Evolutionary conservation across 2,329 filamentous ascomycete species (phyloP), one percentile per base, ranked within the genome.

Genomic region (Neodidymelliopsis sp.): DNA sequence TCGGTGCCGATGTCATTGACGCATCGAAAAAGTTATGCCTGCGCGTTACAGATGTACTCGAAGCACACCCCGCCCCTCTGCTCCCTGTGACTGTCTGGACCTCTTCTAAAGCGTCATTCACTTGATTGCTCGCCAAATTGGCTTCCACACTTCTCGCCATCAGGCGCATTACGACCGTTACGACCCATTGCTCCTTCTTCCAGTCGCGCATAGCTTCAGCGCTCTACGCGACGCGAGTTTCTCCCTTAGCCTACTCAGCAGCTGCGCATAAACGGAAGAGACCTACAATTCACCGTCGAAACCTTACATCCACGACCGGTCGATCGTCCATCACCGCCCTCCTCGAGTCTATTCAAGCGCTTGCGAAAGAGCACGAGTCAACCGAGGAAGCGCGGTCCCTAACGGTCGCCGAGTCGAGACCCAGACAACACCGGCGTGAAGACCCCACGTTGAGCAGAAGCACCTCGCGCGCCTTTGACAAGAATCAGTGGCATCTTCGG

Each of bases 161-260:
- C 13, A 28, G 61, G 62, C 67, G 64, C 49, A 51, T 63, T 30
- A 66, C 65, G 62, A 67, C 57, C 22, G 39, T 57, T 30, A 62
- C 62, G 54, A 63, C 54, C 36, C 24, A 49, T 42, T 39, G 30
- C 40, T 52, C 28, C 27, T 25, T 59, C 39, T 36, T 45, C 35
- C 33, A 28, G 44, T 56, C 53, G 52, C 49, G 41, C 62, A 56
- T 29, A 28, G 24, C 33, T 22, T 29, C 24, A 23, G 9, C 24
- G 40, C 31, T 44, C 12, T 24, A 11, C n/a, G n/a, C 44, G 31
- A 43, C 13, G 44, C 38, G 12, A 29, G 28, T 41, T 49, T 38
- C 45, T 48, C 24, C 38, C 28, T n/a, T 30, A 33, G 43, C 27
- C 22, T 42, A 39, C 36, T 34, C 42, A 16, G 24, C 19, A 18